phyloP scores from a whole-genome alignment of 2,329 filamentous ascomycete species.

The Purpureocillium lavendulum region DNA sequence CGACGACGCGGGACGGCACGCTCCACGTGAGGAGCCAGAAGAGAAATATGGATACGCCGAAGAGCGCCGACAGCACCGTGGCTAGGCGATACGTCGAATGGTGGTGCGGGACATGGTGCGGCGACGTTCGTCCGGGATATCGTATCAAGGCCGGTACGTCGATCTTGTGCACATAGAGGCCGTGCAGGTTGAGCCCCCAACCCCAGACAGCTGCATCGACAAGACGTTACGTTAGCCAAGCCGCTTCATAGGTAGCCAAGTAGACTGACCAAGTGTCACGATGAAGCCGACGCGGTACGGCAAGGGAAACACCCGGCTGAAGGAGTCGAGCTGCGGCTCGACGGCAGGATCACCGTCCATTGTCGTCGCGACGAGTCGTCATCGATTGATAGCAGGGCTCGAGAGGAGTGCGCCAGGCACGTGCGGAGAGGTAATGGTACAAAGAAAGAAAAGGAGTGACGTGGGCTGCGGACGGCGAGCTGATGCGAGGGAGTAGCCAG shows the following conservation, averaged over 20 bases:
- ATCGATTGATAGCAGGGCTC: conserved; percentile 1
- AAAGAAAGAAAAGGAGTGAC: neutral
- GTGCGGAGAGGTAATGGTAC: neutral
- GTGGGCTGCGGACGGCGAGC: neutral
- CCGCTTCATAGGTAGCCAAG: neutral
- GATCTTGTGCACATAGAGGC: conserved; percentile 70
- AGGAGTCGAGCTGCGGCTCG: conserved; percentile 67
- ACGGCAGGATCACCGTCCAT: conserved; percentile 71
- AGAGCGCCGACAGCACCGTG: conserved; percentile 62
- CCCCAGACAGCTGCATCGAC: conserved; percentile 78
- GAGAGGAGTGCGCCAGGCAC: neutral
- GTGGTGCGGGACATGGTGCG: conserved; percentile 66
- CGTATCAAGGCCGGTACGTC: conserved; percentile 80
- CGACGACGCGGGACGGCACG: conserved; percentile 58
- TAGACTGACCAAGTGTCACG: conserved; percentile 64
- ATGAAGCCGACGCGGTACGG: conserved; percentile 86
- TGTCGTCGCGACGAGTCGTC: conserved; percentile 12
- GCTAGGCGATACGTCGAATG: conserved; percentile 81
- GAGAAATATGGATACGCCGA: conserved; percentile 61
- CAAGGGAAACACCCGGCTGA: conserved; percentile 79
- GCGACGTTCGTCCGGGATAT: conserved; percentile 68
- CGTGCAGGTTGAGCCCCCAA: conserved; percentile 89
- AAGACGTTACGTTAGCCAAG: too few relatives aligned
- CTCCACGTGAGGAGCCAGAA: conserved; percentile 81
- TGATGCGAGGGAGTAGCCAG: too few relatives aligned